Percentiles rank a stretch among this genome's conserved stretches.
Conservation (phyloP, 805 yeast genomes). For the Suhomyces sp. region DNA sequence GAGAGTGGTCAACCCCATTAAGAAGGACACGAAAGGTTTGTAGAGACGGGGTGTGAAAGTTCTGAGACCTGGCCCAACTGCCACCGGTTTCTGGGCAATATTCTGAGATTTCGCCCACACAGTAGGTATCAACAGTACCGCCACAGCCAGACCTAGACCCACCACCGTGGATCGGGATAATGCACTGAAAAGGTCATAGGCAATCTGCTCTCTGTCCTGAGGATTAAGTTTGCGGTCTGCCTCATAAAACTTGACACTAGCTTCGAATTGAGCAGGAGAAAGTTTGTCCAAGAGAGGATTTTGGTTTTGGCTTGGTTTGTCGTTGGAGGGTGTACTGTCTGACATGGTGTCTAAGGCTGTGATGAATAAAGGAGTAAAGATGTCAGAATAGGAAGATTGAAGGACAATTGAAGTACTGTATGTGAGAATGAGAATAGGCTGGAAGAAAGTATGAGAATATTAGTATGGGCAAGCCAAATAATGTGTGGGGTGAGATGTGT, state of each 20-base stretch:
- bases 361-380: no score
- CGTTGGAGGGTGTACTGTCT: not conserved
- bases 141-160: slow-evolving; percentile 26
- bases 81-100: slow-evolving; percentile 4
- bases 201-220: slow-evolving; percentile 30
- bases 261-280: slow-evolving; percentile 35
- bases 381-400: no score
- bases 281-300: slow-evolving; percentile 30
- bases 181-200: slow-evolving; percentile 29
- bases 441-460: no score
- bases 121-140: slow-evolving; percentile 33
- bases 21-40: slow-evolving; percentile 33
- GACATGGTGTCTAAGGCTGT: no score
- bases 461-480: no score
- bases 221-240: slow-evolving; percentile 36
- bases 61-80: slow-evolving; percentile 3
- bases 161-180: slow-evolving; percentile 23
- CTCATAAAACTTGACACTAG: slow-evolving; percentile 40
- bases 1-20: slow-evolving; percentile 29
- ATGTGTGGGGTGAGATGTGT: no score
- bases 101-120: slow-evolving; percentile 15
- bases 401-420: no score
- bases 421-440: no score
- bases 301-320: slow-evolving; percentile 1
- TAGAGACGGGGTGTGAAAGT: slow-evolving; percentile 19